Percentiles rank a stretch among this genome's conserved stretches.
Evolutionary conservation across 2,329 filamentous ascomycete species (phyloP).

Genomic region (Amesomyces nigricolor): DNA sequence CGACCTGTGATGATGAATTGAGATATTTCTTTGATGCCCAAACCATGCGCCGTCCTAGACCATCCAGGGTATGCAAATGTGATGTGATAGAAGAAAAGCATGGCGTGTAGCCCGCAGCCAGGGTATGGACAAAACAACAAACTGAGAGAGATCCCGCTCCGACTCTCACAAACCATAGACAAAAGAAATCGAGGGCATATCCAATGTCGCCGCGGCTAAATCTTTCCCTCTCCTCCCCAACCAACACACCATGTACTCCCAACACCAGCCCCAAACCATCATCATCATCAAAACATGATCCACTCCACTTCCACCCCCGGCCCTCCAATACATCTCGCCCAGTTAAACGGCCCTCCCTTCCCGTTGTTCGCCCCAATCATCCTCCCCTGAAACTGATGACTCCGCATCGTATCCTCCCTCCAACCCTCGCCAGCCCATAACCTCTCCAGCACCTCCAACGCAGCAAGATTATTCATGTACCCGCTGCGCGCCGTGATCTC

Average conservation of each 20-base stretch:
- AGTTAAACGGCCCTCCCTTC: constrained; percentile 49
- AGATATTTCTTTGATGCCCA: not conserved
- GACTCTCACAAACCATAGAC: not conserved
- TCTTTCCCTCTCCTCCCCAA: too few relatives aligned
- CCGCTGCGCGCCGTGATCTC: constrained; percentile 85
- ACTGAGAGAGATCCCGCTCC: constrained; percentile 1
- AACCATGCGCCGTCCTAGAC: constrained; percentile 1
- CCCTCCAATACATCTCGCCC: constrained; percentile 53
- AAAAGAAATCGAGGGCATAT: not conserved
- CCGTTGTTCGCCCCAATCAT: constrained; percentile 20
- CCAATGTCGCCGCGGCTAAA: not conserved
- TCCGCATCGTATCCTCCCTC: constrained; percentile 34
- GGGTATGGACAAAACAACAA: not conserved
- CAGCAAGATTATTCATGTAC: constrained; percentile 88
- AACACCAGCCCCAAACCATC: not conserved
- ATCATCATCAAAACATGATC: constrained; percentile 55
- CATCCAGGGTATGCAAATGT: constrained; percentile 11
- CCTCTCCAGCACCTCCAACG: constrained; percentile 77
- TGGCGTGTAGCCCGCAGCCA: not conserved
- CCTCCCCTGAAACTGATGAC: constrained; percentile 25
- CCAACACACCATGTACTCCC: not conserved
- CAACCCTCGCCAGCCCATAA: constrained; percentile 61
- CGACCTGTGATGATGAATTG: not conserved
- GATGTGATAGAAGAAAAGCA: not conserved
- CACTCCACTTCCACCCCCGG: constrained; percentile 55